Conservation (phyloP, 1,284 basidiomycete genomes). For the Boletus mariae region DNA sequence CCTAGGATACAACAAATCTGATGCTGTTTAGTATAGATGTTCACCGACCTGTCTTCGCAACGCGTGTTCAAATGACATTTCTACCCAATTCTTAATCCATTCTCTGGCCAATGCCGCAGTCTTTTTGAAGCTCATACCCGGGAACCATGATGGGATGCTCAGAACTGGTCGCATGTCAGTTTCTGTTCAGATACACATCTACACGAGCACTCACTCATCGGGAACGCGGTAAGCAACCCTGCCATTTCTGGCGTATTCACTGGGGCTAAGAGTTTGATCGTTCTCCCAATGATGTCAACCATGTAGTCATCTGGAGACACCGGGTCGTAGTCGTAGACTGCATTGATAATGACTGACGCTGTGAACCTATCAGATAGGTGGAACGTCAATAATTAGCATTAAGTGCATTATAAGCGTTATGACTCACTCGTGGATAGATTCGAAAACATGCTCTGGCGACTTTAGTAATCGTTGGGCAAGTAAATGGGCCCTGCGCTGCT, state of each 20-base stretch:
- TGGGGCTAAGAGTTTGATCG: background rate
- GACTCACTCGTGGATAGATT: conserved; percentile 23
- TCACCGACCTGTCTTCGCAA: conserved; percentile 6
- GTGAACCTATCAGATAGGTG: conserved; percentile 7
- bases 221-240: conserved; percentile 16
- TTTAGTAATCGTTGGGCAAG: conserved; percentile 32
- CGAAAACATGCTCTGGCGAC: conserved; percentile 24
- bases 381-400: background rate
- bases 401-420: background rate
- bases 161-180: conserved; percentile 6
- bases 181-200: background rate
- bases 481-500: conserved; percentile 30
- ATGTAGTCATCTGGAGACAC: conserved; percentile 11
- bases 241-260: conserved; percentile 10
- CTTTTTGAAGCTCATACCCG: conserved; percentile 13
- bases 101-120: conserved; percentile 5
- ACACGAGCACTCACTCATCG: conserved; percentile 8
- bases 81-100: conserved; percentile 7
- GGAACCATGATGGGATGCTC: conserved; percentile 17
- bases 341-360: conserved; percentile 20
- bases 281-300: conserved; percentile 12
- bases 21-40: background rate
- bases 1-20: background rate
- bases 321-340: conserved; percentile 20
- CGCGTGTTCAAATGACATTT: conserved; percentile 16